These are phyloP conservation scores for Tetramitus jugosus DNA, from an alignment of 208 protist species.

Conservation along the genomic window DNA sequence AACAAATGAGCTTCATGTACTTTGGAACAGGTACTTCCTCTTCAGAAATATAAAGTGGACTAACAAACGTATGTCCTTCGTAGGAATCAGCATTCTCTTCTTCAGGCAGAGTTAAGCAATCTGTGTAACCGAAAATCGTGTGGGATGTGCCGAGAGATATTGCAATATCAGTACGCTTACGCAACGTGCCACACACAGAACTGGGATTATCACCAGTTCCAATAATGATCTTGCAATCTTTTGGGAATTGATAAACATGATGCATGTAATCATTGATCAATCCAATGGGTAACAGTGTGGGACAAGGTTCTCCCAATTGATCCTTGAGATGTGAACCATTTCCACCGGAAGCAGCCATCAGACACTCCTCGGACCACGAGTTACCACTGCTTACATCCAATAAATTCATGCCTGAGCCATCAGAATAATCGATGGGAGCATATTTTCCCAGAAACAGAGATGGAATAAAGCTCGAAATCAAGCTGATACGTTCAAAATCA, in stretches of 20 bases:
- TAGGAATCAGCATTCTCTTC: constrained; percentile 11
- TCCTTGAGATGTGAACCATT: neutral
- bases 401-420: constrained; percentile 48
- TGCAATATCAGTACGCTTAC: constrained; percentile 28
- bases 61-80: constrained; percentile 40
- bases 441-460: constrained; percentile 40
- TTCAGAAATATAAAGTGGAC: constrained; percentile 13
- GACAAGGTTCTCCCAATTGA: constrained; percentile 9
- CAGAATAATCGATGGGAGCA: constrained; percentile 41
- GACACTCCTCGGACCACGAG: constrained; percentile 25
- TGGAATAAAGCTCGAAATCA: constrained; percentile 47
- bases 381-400: constrained; percentile 39
- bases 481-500: constrained; percentile 37
- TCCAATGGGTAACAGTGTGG: constrained; percentile 23
- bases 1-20: constrained; percentile 42
- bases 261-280: constrained; percentile 29
- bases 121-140: constrained; percentile 28
- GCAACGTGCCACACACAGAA: neutral
- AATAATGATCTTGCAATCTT: constrained; percentile 20
- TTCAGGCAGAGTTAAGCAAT: no score
- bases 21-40: no score
- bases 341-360: neutral
- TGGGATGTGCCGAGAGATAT: constrained; percentile 42
- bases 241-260: constrained; percentile 28
- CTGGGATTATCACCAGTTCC: constrained; percentile 38